Evolutionary conservation across 352 stramenopile genomes (phyloP).

Genomic region (Globisporangium recalcitrans): DNA sequence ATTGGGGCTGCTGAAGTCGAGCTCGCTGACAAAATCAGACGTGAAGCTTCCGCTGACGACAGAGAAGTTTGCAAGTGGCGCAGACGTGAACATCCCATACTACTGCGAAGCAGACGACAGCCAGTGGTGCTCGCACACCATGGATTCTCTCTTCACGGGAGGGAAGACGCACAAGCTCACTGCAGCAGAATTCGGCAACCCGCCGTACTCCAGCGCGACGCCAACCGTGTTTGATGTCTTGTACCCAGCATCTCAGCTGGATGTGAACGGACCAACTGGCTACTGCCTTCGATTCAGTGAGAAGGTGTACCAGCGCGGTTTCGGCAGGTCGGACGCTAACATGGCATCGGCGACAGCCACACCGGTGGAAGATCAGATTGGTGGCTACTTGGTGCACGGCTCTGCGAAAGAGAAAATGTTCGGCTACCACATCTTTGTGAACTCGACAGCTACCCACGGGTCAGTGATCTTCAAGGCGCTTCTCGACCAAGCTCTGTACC

Average conservation of each 20-base stretch:
- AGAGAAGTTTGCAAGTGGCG: constrained; percentile 25
- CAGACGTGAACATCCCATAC: constrained; percentile 35
- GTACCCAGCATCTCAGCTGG: constrained; percentile 19
- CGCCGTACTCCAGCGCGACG: constrained; percentile 17
- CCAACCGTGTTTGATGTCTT: constrained; percentile 24
- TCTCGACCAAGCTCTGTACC: constrained; percentile 45
- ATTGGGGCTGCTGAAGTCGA: constrained; percentile 44
- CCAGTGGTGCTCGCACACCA: constrained; percentile 44
- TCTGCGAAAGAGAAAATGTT: constrained; percentile 77
- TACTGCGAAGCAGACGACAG: constrained; percentile 41
- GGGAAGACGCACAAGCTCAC: constrained; percentile 26
- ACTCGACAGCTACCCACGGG: constrained; percentile 40
- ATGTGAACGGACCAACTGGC: constrained; percentile 14
- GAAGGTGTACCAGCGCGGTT: constrained; percentile 19
- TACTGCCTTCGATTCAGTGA: constrained; percentile 29
- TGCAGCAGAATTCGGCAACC: constrained; percentile 3
- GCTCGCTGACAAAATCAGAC: constrained; percentile 41
- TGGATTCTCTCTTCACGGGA: constrained; percentile 29
- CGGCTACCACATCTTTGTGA: constrained; percentile 47
- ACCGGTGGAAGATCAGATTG: constrained; percentile 28
- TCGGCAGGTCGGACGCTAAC: constrained; percentile 5
- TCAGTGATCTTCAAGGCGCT: constrained; percentile 46
- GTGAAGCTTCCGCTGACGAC: constrained; percentile 40
- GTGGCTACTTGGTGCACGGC: constrained; percentile 20
- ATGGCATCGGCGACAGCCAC: constrained; percentile 35